Conservation (phyloP, 805 yeast species). For the Suhomyces sp. region DNA sequence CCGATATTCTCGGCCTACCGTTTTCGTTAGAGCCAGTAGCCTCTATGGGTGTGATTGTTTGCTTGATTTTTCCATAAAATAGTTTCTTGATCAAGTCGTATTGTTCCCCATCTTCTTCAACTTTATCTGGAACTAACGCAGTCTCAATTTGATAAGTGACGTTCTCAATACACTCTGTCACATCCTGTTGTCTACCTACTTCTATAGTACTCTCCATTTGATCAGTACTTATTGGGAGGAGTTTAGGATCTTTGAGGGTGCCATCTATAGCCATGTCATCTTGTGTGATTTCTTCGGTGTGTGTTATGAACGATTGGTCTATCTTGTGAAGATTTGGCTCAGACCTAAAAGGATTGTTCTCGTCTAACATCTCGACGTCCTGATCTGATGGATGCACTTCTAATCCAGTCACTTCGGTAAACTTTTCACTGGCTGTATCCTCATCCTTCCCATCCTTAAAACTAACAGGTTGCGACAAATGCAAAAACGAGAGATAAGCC, state of each 20-base stretch:
- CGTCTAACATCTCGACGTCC: slow-evolving; percentile 7
- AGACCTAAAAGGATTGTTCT: slow-evolving; percentile 4
- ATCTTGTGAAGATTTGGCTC: slow-evolving; percentile 1
- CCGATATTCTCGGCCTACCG: slow-evolving; percentile 28
- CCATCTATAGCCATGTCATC: not conserved
- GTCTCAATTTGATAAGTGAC: slow-evolving; percentile 89
- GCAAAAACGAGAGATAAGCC: slow-evolving; percentile 84
- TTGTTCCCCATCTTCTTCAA: slow-evolving; percentile 78
- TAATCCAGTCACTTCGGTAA: no score
- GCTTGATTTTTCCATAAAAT: slow-evolving; percentile 85
- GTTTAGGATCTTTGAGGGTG: slow-evolving; percentile 11
- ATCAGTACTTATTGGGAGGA: slow-evolving; percentile 48
- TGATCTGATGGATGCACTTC: no score
- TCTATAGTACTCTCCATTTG: slow-evolving; percentile 75
- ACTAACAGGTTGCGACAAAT: slow-evolving; percentile 64
- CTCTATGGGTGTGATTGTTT: slow-evolving; percentile 59
- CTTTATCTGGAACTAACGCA: slow-evolving; percentile 64
- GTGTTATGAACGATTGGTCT: no score
- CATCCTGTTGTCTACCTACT: slow-evolving; percentile 93
- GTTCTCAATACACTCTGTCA: slow-evolving; percentile 94
- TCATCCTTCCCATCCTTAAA: slow-evolving; percentile 37
- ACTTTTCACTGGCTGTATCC: slow-evolving; percentile 10
- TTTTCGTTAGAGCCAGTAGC: slow-evolving; percentile 38
- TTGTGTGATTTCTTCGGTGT: not conserved
- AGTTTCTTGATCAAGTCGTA: slow-evolving; percentile 73